phyloP scores from a whole-genome alignment of 805 yeast species.

The Saccharomycodes ludwigii region DNA sequence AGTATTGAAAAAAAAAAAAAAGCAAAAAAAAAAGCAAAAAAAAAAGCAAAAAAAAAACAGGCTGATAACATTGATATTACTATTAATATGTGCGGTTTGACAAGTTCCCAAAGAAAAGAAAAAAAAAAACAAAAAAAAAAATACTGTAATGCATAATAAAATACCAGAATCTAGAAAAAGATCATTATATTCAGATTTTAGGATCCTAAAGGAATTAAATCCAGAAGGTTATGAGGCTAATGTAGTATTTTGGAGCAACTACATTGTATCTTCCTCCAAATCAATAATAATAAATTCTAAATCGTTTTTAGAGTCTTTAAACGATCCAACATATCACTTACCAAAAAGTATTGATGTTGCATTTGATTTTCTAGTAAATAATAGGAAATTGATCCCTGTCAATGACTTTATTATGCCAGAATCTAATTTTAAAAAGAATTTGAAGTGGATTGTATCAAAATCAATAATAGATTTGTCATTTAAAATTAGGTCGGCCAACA shows the following conservation, averaged over 20 bases:
- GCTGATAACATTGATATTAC: too few relatives aligned
- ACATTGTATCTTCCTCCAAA: slow-evolving; percentile 11
- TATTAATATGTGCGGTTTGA: too few relatives aligned
- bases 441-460: slow-evolving; percentile 11
- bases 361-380: slow-evolving; percentile 20
- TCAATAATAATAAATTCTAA: slow-evolving; percentile 16
- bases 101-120: too few relatives aligned
- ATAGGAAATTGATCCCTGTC: slow-evolving; percentile 19
- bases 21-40: background rate
- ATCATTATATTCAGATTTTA: slow-evolving; percentile 29
- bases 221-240: slow-evolving; percentile 32
- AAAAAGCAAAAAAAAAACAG: background rate
- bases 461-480: slow-evolving; percentile 3
- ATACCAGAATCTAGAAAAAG: slow-evolving; percentile 24
- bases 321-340: slow-evolving; percentile 20
- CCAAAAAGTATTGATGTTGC: slow-evolving; percentile 27
- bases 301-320: slow-evolving; percentile 17
- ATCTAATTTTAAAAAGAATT: slow-evolving; percentile 1
- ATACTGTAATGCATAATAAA: slow-evolving; percentile 1
- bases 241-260: slow-evolving; percentile 26
- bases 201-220: slow-evolving; percentile 24
- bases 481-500: slow-evolving; percentile 9
- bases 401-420: slow-evolving; percentile 13
- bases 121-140: slow-evolving; percentile 4
- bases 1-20: background rate